phyloP scores from a whole-genome alignment of 78 protist species.

The Chrysochromulina tobinii region DNA sequence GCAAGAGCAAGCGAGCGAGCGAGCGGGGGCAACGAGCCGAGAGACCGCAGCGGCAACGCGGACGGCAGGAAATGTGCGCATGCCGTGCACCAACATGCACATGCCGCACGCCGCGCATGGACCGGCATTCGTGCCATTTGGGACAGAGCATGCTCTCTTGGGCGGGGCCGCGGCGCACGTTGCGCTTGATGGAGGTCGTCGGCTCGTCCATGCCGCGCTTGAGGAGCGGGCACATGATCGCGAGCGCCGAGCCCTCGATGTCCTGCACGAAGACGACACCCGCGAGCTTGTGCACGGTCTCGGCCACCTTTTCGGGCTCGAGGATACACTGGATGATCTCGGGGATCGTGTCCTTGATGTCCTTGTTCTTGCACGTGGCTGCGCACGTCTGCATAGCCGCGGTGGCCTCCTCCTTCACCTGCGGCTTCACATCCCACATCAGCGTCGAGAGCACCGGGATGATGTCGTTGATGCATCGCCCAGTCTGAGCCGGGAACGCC shows the following conservation, averaged over 20 bases:
- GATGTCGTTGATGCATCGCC: background rate
- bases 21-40: too few species aligned
- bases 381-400: background rate
- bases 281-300: slow-evolving; percentile 64
- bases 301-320: slow-evolving; percentile 52
- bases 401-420: slow-evolving; percentile 47
- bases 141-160: slow-evolving; percentile 11
- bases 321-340: slow-evolving; percentile 44
- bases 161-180: too few species aligned
- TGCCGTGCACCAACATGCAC: too few species aligned
- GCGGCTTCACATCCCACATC: slow-evolving; percentile 46
- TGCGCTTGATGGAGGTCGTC: background rate
- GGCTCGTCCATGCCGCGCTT: slow-evolving; percentile 57
- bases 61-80: too few species aligned
- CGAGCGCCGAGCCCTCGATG: slow-evolving; percentile 52
- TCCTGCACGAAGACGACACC: slow-evolving; percentile 62
- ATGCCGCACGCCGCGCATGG: too few species aligned
- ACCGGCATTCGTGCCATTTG: too few species aligned
- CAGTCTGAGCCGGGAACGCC: background rate
- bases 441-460: background rate
- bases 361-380: background rate
- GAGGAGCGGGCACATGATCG: slow-evolving; percentile 57
- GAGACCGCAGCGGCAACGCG: too few species aligned
- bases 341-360: background rate
- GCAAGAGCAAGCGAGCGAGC: too few species aligned